phyloP scores from a whole-genome alignment of 192 early-diverging fungal genomes.

The Podila epicladia region DNA sequence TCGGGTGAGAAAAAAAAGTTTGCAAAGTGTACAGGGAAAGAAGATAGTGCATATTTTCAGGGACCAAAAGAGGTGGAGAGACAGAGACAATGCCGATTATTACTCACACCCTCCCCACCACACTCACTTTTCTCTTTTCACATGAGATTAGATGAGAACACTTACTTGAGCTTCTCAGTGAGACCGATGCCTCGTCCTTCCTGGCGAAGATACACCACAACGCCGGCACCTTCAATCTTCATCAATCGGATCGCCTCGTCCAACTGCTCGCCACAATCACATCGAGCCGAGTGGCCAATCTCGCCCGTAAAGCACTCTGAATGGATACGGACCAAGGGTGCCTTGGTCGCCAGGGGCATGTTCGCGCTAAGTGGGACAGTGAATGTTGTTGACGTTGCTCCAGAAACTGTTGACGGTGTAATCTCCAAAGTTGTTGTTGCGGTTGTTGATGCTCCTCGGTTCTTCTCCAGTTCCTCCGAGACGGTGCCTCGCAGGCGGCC shows the following conservation, averaged over 20 bases:
- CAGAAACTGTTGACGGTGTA: no score
- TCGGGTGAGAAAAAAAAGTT: no score
- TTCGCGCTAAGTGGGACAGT: neutral
- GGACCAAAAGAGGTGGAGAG: no score
- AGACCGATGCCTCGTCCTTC: constrained; percentile 97
- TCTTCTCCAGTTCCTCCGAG: neutral
- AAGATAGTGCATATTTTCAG: no score
- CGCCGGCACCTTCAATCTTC: constrained; percentile 82
- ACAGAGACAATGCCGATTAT: no score
- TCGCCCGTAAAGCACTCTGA: constrained; percentile 98
- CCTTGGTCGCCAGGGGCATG: neutral
- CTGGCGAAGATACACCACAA: constrained; percentile 95
- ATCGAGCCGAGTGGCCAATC: constrained; percentile 87
- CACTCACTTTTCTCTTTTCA: no score
- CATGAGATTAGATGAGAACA: constrained; percentile 13
- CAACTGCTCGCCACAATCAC: constrained; percentile 96
- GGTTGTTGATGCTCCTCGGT: no score
- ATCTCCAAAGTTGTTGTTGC: no score
- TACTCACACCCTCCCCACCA: no score
- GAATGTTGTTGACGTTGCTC: no score
- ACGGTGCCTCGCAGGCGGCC: constrained; percentile 55
- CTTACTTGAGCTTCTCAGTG: constrained; percentile 88
- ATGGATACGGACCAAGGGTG: constrained; percentile 92
- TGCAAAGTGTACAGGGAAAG: no score
- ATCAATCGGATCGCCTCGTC: constrained; percentile 92